Evolutionary conservation across 2,329 filamentous ascomycete species (phyloP).

Genomic region (Leptographium wingfieldii): DNA sequence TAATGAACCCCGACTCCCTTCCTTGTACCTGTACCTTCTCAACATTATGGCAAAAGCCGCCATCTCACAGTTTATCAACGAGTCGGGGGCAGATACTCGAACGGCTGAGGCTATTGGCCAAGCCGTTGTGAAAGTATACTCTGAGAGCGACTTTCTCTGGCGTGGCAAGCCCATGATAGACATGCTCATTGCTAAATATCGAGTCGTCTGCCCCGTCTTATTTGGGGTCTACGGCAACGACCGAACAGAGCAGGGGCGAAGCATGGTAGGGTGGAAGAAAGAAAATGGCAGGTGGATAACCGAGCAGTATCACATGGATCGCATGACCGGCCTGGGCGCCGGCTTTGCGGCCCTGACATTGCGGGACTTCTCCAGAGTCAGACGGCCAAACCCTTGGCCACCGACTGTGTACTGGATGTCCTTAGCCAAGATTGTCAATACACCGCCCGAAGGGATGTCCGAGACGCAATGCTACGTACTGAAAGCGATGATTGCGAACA

Average conservation of each 20-base stretch:
- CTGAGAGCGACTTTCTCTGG: conserved; percentile 48
- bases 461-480: conserved; percentile 62
- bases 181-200: conserved; percentile 70
- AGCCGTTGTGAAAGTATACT: conserved; percentile 55
- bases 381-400: conserved; percentile 61
- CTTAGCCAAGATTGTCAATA: conserved; percentile 64
- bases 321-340: conserved; percentile 71
- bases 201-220: conserved; percentile 67
- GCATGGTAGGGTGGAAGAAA: conserved; percentile 61
- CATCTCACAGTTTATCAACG: conserved; percentile 51
- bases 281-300: conserved; percentile 47
- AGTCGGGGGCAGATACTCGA: conserved; percentile 44
- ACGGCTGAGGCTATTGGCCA: conserved; percentile 63
- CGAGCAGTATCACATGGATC: conserved; percentile 64
- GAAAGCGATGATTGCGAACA: conserved; percentile 58
- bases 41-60: conserved; percentile 59
- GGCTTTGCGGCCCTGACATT: conserved; percentile 76
- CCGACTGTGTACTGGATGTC: conserved; percentile 73
- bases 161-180: conserved; percentile 57
- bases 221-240: conserved; percentile 74
- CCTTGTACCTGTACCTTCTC: conserved; percentile 57
- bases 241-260: conserved; percentile 53
- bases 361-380: conserved; percentile 63
- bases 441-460: conserved; percentile 53
- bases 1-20: conserved; percentile 38